Conservation (phyloP, 768 basidiomycete species). For the Podaxis sp. region DNA sequence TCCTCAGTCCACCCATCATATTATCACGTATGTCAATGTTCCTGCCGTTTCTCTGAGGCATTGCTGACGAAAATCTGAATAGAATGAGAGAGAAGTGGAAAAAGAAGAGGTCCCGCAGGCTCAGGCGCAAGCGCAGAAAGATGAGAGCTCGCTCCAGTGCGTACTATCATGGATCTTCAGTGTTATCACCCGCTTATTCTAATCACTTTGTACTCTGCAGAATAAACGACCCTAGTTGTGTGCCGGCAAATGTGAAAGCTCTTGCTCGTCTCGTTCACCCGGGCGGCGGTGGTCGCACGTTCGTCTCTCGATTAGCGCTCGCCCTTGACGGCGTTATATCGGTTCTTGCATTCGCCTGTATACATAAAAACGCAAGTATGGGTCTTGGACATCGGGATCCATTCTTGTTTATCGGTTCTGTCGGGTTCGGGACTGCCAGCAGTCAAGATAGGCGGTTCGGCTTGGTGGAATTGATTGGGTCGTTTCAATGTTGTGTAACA, state of each 20-base stretch:
- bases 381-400: background rate
- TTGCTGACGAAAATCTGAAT: conserved; percentile 1
- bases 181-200: background rate
- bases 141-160: conserved; percentile 92
- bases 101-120: conserved; percentile 92
- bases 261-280: background rate
- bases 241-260: conserved; percentile 10
- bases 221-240: conserved; percentile 30
- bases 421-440: background rate
- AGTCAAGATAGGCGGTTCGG: background rate
- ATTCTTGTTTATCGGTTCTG: conserved; percentile 1
- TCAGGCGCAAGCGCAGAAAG: conserved; percentile 93
- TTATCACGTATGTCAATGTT: conserved; percentile 27
- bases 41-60: background rate
- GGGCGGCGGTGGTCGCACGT: background rate
- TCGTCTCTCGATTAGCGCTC: background rate
- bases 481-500: conserved; percentile 2
- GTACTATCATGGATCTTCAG: conserved; percentile 28
- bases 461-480: conserved; percentile 5
- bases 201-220: conserved; percentile 19
- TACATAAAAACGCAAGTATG: conserved; percentile 5
- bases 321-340: background rate
- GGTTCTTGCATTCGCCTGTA: conserved; percentile 10
- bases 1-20: conserved; percentile 28
- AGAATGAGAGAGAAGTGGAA: conserved; percentile 98